phyloP scores from a whole-genome alignment of 1,284 basidiomycete genomes.

The Ceratobasidium sp. region DNA sequence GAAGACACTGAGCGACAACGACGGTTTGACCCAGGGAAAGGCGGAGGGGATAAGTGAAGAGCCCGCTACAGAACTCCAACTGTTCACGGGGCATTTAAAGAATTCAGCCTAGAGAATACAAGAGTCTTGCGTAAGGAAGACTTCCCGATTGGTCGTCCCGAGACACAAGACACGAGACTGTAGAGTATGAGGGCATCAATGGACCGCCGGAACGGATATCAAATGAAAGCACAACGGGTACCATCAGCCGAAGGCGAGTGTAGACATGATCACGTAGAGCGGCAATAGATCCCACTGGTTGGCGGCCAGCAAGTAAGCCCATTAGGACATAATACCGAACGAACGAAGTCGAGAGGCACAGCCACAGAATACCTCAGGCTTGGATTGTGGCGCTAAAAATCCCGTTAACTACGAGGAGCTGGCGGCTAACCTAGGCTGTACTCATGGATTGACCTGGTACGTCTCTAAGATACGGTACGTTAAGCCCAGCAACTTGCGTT shows the following conservation, averaged over 20 bases:
- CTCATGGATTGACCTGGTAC: too few relatives aligned
- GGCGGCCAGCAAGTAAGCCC: background rate
- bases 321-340: background rate
- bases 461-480: too few relatives aligned
- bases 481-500: background rate
- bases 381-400: background rate
- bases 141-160: conserved; percentile 24
- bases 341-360: background rate
- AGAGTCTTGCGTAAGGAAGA: background rate
- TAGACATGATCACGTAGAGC: background rate
- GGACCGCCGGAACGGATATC: background rate
- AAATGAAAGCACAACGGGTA: background rate
- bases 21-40: background rate
- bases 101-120: background rate
- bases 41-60: conserved; percentile 1
- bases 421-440: too few relatives aligned
- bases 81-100: conserved; percentile 26
- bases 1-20: background rate
- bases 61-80: background rate
- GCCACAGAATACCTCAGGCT: background rate
- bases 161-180: background rate
- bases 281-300: conserved; percentile 8
- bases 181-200: background rate
- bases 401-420: background rate
- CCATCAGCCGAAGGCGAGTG: background rate